Evolutionary conservation across 345 rosid genomes (phyloP).

Genomic region (Ceriops tagal): DNA sequence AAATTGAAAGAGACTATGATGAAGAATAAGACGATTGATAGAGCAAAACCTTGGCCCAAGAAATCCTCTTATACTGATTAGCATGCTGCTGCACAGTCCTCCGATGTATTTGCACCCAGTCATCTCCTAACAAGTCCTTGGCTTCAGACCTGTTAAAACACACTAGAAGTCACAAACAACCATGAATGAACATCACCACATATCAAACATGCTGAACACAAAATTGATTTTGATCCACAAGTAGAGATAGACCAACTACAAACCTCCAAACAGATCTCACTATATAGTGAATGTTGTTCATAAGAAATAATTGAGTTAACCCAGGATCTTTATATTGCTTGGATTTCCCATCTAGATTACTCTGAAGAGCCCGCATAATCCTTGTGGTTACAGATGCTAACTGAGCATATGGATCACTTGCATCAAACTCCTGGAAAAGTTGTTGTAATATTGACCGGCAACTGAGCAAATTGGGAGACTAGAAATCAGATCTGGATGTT

Average conservation of each 20-base stretch:
- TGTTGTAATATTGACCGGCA: slow-evolving; percentile 77
- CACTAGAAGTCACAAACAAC: neutral
- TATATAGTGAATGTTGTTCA: slow-evolving; percentile 95
- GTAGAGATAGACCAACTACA: slow-evolving; percentile 2
- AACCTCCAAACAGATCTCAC: slow-evolving; percentile 96
- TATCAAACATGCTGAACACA: slow-evolving; percentile 8
- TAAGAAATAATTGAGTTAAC: slow-evolving; percentile 83
- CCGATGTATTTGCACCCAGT: slow-evolving; percentile 97
- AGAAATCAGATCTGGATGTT: slow-evolving; percentile 16
- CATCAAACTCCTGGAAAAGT: slow-evolving; percentile 75
- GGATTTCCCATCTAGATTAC: slow-evolving; percentile 88
- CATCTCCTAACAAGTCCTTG: slow-evolving; percentile 91
- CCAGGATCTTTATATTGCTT: slow-evolving; percentile 94
- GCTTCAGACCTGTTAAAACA: slow-evolving; percentile 78
- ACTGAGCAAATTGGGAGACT: slow-evolving; percentile 37
- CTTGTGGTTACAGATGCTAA: slow-evolving; percentile 67
- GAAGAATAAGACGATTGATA: neutral
- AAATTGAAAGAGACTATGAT: neutral
- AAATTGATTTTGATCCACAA: neutral
- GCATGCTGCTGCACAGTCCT: slow-evolving; percentile 96
- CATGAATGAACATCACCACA: neutral
- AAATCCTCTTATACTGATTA: slow-evolving; percentile 91
- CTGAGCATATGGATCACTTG: slow-evolving; percentile 54
- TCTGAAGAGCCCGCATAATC: slow-evolving; percentile 88
- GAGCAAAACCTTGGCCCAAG: slow-evolving; percentile 84